Evolutionary conservation across 192 early-diverging fungal genomes (phyloP).

Genomic region (Podila clonocystis): DNA sequence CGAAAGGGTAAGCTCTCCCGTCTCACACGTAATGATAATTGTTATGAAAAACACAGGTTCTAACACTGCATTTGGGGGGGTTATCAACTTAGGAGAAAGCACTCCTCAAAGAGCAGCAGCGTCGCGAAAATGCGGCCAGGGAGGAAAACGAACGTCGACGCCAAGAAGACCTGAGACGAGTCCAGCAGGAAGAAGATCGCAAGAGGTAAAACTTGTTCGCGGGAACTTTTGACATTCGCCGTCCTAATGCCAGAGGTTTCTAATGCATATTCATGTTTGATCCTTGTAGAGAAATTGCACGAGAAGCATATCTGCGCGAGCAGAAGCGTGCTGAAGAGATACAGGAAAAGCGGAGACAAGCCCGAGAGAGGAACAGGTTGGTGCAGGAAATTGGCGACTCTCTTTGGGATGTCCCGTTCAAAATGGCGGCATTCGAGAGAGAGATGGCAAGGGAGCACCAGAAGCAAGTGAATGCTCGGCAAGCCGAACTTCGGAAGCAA

Average conservation of each 20-base stretch:
- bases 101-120: neutral
- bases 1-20: neutral
- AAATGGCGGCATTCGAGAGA: neutral
- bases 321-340: constrained; percentile 1
- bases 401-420: neutral
- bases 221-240: too few species aligned
- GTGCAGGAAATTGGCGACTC: neutral
- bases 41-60: neutral
- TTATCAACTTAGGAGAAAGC: neutral
- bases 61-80: neutral
- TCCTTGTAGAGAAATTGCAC: neutral
- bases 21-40: neutral
- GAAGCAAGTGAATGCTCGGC: neutral
- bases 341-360: neutral
- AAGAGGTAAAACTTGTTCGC: neutral
- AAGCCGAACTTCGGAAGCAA: neutral
- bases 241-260: too few species aligned
- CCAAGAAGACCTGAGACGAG: neutral
- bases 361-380: neutral
- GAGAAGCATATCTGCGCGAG: neutral
- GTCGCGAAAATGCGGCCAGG: neutral
- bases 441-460: constrained; percentile 2
- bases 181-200: neutral
- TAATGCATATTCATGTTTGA: too few species aligned
- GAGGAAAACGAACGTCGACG: constrained; percentile 1